These are phyloP conservation scores for Backusella tarrabulga DNA, from an alignment of 192 early-diverging fungal genomes.

Conservation along the genomic window DNA sequence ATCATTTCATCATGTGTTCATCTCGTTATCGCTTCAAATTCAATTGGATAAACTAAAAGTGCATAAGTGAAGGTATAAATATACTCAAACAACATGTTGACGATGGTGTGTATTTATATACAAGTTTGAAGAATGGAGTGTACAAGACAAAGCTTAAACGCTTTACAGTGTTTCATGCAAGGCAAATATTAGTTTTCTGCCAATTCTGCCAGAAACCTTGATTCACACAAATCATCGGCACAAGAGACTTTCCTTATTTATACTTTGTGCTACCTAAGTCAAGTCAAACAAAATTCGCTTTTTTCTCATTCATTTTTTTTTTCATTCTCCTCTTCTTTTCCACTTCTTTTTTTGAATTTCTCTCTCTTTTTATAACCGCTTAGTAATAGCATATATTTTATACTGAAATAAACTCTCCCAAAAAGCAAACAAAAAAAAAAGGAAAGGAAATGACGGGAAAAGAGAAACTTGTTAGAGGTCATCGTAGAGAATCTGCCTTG, in stretches of 20 bases:
- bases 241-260: not conserved
- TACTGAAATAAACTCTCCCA: not conserved
- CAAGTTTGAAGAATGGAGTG: too few species aligned
- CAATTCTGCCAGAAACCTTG: not conserved
- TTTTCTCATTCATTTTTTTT: not conserved
- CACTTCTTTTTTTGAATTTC: not conserved
- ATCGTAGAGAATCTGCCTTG: conserved; percentile 42
- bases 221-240: not conserved
- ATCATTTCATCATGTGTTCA: too few species aligned
- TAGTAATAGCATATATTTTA: not conserved
- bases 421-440: not conserved
- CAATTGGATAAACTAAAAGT: too few species aligned
- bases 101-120: too few species aligned
- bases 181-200: too few species aligned
- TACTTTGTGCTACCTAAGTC: not conserved
- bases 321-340: not conserved
- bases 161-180: too few species aligned
- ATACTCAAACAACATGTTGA: too few species aligned
- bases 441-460: conserved; percentile 10
- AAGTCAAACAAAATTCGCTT: not conserved
- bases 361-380: not conserved
- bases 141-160: too few species aligned
- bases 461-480: conserved; percentile 44
- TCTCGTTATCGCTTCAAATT: too few species aligned
- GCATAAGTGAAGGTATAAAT: too few species aligned